A percentile compares a stretch with the other conserved stretches of the same genome.
Conservation (phyloP, 352 stramenopile genomes). For the Thalassiosira hispida region DNA sequence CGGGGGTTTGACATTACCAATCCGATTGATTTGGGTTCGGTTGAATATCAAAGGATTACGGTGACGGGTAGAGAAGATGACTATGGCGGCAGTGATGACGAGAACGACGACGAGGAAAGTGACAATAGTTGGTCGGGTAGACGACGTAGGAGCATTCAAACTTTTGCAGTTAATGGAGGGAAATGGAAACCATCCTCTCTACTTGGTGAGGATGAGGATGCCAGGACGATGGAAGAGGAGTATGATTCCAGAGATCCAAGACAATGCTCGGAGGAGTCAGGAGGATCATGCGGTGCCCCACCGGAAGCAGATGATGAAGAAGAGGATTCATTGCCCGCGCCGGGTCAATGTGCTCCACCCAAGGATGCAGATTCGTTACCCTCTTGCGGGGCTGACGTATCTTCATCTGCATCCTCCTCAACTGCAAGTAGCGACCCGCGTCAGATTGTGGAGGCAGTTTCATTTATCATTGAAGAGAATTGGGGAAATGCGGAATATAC, state of each 20-base stretch:
- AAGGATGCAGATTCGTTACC: conserved; percentile 38
- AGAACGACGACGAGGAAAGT: conserved; percentile 5
- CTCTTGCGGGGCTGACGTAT: conserved; percentile 31
- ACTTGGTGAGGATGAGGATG: neutral
- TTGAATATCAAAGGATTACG: conserved; percentile 55
- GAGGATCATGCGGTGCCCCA: neutral
- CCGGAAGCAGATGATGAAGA: conserved; percentile 1
- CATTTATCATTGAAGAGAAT: conserved; percentile 83
- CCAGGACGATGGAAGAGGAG: neutral
- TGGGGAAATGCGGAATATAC: conserved; percentile 83
- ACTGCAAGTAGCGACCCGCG: conserved; percentile 5
- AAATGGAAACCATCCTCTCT: conserved; percentile 16
- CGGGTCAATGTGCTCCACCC: conserved; percentile 36
- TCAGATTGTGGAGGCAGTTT: conserved; percentile 58
- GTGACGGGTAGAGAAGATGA: conserved; percentile 18
- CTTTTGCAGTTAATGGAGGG: conserved; percentile 59
- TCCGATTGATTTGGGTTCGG: conserved; percentile 57
- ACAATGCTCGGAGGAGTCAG: conserved; percentile 27
- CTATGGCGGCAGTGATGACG: conserved; percentile 8
- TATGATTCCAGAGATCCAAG: neutral
- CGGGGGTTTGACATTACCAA: conserved; percentile 64
- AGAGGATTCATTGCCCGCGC: conserved; percentile 13
- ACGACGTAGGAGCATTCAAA: conserved; percentile 58
- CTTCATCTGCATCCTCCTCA: conserved; percentile 52
- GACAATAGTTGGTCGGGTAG: conserved; percentile 8